Conservation (phyloP, 495 filamentous ascomycete species). For the Filosporella fistucella region DNA sequence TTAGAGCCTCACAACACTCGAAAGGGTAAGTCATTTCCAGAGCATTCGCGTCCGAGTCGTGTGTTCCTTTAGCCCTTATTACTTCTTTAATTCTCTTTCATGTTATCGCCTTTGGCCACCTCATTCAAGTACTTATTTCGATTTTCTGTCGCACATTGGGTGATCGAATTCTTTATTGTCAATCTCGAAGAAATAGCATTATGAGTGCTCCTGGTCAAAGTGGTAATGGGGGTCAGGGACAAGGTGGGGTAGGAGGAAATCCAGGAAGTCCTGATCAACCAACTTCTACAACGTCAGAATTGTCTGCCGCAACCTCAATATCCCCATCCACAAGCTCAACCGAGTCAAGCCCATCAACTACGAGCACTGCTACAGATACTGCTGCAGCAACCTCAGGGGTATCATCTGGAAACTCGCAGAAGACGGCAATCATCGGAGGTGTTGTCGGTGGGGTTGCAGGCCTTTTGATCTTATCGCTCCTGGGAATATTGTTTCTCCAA, state of each 20-base stretch:
- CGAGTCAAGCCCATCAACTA: not conserved
- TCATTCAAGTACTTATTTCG: not conserved
- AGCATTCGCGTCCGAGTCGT: slow-evolving; percentile 14
- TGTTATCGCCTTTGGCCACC: not conserved
- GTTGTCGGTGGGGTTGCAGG: slow-evolving; percentile 10
- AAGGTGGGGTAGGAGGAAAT: slow-evolving; percentile 3
- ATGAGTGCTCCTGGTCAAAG: slow-evolving; percentile 6
- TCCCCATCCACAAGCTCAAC: not conserved
- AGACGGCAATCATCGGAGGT: slow-evolving; percentile 7
- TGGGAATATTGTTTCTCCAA: slow-evolving; percentile 5
- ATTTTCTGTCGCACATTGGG: not conserved
- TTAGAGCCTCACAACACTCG: not conserved
- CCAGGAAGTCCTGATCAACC: slow-evolving; percentile 3
- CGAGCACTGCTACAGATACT: not conserved
- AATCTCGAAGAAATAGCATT: too few species aligned
- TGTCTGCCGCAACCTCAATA: not conserved
- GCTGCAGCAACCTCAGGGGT: slow-evolving; percentile 4
- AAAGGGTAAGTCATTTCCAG: slow-evolving; percentile 10
- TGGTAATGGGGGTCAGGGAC: not conserved
- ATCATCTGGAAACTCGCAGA: not conserved
- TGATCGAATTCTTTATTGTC: not conserved
- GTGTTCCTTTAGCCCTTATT: not conserved
- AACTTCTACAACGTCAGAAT: slow-evolving; percentile 5
- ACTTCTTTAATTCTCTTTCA: not conserved
- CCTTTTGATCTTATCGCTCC: not conserved